Evolutionary conservation across 805 yeast species (phyloP), one percentile per base, ranked within the genome.

Genomic region (Tetrapisispora pingtungensis): DNA sequence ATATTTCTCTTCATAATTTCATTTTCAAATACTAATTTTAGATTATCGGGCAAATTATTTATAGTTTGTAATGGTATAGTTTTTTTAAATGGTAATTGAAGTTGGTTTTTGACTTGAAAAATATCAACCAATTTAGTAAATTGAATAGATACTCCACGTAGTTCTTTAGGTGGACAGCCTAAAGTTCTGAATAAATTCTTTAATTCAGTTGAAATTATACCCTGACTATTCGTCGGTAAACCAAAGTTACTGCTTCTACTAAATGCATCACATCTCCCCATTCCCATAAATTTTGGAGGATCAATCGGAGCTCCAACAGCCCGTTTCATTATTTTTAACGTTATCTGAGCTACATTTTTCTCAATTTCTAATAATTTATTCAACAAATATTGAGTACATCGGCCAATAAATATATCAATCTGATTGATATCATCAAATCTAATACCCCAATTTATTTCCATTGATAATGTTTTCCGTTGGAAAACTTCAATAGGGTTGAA

Each of bases 381-480:
- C 41, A 72, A 65, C 41, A 93, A 56, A 54, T 87, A 96, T 27
- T 64, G 62, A 0, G 82, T 68, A 40, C 88, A 63, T 17, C 74
- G 64, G 31, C 69, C 64, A 10, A 86, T 56, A 55, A 90, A 93
- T 4, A 44, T 51, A 49, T 82, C 89, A 20, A 82, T 75, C 56
- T 90, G 86, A 0, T 62, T 59, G 27, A 73, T 67, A 0, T 66
- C 67, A 28, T 77, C 74, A 50, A 89, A 83, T 40, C 97, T 59
- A 0, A 90, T 84, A 0, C 96, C 97, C 81, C 87, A 90, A 49
- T 87, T 85, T 24, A 90, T 81, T 57, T 90, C 97, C 4, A 88
- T 83, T 0, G 95, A 86, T 0, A 90, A 73, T 1, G 93, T 76
- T 53, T 86, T 87, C 24, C 95, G 69, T 12, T 75, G 71, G 17